Percentiles rank a stretch among this genome's conserved stretches.
Conservation (phyloP, 2,329 filamentous ascomycete species). For the Hymenoscyphus fraxineus region DNA sequence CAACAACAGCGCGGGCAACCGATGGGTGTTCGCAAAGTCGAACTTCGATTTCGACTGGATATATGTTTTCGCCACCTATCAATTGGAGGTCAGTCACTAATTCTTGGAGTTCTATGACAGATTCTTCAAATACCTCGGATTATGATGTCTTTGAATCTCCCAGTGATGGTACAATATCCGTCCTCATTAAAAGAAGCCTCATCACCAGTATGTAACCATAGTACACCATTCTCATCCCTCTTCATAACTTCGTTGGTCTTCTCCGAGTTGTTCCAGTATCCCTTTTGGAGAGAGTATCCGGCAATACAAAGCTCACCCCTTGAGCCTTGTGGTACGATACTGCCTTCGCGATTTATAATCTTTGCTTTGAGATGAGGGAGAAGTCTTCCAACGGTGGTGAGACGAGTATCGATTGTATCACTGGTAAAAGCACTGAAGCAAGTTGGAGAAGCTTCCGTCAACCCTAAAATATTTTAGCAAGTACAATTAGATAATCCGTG, state of each 20-base stretch:
- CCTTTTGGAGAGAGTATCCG: conserved; percentile 56
- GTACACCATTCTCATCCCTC: conserved; percentile 27
- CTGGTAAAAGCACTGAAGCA: conserved; percentile 9
- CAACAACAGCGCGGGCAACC: conserved; percentile 56
- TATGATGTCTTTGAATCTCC: conserved; percentile 67
- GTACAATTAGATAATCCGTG: background rate
- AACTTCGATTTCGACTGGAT: conserved; percentile 54
- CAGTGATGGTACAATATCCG: conserved; percentile 53
- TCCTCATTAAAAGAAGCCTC: conserved; percentile 48
- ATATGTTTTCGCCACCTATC: conserved; percentile 51
- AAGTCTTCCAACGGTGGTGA: conserved; percentile 8
- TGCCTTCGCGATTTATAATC: conserved; percentile 54
- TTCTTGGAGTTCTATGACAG: background rate
- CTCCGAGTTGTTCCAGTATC: conserved; percentile 57
- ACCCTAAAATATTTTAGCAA: background rate
- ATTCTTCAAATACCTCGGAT: conserved; percentile 49
- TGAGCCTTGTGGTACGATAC: conserved; percentile 49
- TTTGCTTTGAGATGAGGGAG: conserved; percentile 49
- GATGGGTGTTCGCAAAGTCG: conserved; percentile 55
- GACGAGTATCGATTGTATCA: conserved; percentile 7
- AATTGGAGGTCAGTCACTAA: conserved; percentile 6
- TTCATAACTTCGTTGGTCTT: conserved; percentile 32
- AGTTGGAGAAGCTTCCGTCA: conserved; percentile 5
- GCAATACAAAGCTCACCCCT: conserved; percentile 62
- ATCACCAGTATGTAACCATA: conserved; percentile 54